Conservation (phyloP, 768 basidiomycete genomes). For the Lentinus tigrinus region DNA sequence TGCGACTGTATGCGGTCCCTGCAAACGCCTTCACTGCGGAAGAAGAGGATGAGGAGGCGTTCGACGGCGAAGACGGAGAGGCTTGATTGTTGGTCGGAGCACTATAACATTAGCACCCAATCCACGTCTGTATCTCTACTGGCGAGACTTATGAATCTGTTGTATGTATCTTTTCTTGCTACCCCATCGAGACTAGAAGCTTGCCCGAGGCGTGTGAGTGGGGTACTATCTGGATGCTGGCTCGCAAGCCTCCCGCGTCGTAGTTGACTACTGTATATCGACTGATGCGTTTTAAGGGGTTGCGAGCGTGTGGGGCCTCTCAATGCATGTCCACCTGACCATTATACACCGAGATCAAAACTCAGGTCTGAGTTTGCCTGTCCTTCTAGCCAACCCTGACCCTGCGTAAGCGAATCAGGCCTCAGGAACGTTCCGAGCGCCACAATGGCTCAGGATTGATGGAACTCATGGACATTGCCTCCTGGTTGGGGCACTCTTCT, state of each 20-base stretch:
- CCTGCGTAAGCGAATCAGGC: background rate
- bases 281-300: background rate
- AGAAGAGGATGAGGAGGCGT: conserved; percentile 62
- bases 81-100: background rate
- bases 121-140: conserved; percentile 12
- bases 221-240: too few relatives aligned
- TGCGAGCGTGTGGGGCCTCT: background rate
- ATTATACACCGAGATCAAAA: background rate
- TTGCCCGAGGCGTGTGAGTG: too few relatives aligned
- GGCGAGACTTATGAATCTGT: conserved; percentile 1
- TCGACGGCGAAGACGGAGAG: conserved; percentile 45
- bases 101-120: background rate
- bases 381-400: background rate
- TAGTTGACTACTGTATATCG: background rate
- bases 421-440: too few relatives aligned
- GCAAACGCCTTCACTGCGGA: conserved; percentile 79
- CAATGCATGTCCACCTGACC: background rate
- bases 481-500: background rate
- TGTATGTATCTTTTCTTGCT: conserved; percentile 1
- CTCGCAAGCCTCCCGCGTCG: background rate
- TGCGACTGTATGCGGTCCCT: conserved; percentile 93
- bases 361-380: background rate
- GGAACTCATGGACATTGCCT: background rate
- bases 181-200: background rate
- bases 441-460: background rate